Percentiles rank a stretch among this genome's conserved stretches.
Evolutionary conservation across 176 grass and related monocot species (phyloP).

Genomic region (Cymbopogon citratus): DNA sequence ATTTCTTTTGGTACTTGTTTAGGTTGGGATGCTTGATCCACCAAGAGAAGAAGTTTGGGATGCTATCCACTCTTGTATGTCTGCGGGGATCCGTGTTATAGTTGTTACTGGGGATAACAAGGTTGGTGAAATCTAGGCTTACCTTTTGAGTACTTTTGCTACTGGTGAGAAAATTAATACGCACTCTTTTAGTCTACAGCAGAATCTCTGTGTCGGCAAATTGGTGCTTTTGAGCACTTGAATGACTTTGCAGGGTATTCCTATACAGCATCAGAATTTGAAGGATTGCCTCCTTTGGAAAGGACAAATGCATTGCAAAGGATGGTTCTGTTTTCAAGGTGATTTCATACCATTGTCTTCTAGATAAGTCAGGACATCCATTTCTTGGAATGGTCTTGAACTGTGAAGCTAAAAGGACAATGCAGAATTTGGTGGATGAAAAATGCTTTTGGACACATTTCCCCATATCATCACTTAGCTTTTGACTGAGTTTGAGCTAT

Average conservation of each 20-base stretch:
- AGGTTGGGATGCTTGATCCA: slow-evolving; percentile 98
- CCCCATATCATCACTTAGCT: not conserved
- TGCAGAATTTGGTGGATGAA: slow-evolving; percentile 8
- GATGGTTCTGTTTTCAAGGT: slow-evolving; percentile 96
- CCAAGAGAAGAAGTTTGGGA: slow-evolving; percentile 89
- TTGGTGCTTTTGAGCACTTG: slow-evolving; percentile 88
- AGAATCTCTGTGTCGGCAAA: slow-evolving; percentile 86
- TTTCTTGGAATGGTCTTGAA: slow-evolving; percentile 7
- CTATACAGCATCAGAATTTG: slow-evolving; percentile 96
- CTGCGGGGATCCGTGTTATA: slow-evolving; percentile 97
- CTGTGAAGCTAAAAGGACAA: slow-evolving; percentile 10
- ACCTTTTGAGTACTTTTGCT: slow-evolving; percentile 12
- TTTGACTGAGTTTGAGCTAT: not conserved
- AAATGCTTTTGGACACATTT: not conserved
- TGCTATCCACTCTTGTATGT: slow-evolving; percentile 92
- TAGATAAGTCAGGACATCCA: not conserved
- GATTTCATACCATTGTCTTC: slow-evolving; percentile 24
- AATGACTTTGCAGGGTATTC: slow-evolving; percentile 79
- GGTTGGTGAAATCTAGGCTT: slow-evolving; percentile 39
- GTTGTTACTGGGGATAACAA: slow-evolving; percentile 99
- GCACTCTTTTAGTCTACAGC: slow-evolving; percentile 69
- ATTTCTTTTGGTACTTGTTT: slow-evolving; percentile 25
- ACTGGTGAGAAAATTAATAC: slow-evolving; percentile 39
- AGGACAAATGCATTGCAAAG: slow-evolving; percentile 72
- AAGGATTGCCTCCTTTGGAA: slow-evolving; percentile 76